phyloP scores from a whole-genome alignment of 768 basidiomycete genomes.

The Phlebiopsis gigantea region DNA sequence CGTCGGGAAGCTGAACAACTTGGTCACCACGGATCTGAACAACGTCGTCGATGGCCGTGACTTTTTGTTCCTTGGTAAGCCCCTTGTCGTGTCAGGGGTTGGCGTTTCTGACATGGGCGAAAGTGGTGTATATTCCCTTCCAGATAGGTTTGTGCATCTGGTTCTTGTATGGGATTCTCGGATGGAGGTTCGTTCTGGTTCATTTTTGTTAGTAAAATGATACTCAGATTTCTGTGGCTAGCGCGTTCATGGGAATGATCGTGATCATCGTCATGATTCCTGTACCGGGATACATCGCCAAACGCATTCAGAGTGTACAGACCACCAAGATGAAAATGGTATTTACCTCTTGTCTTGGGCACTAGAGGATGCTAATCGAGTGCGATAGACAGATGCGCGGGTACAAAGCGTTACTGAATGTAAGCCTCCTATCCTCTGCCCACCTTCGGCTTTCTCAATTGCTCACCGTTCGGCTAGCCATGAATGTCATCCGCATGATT shows the following conservation, averaged over 20 bases:
- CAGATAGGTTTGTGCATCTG: slow-evolving; percentile 30
- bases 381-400: slow-evolving; percentile 40
- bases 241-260: slow-evolving; percentile 35
- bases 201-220: not conserved
- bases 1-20: slow-evolving; percentile 73
- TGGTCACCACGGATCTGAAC: slow-evolving; percentile 59
- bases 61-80: slow-evolving; percentile 16
- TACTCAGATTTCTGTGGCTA: not conserved
- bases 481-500: slow-evolving; percentile 40
- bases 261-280: slow-evolving; percentile 38
- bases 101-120: not conserved
- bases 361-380: too few species aligned
- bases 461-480: too few species aligned
- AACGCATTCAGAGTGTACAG: slow-evolving; percentile 31
- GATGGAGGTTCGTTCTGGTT: slow-evolving; percentile 12
- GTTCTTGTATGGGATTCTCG: slow-evolving; percentile 28
- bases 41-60: slow-evolving; percentile 17
- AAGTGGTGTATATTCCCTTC: slow-evolving; percentile 19
- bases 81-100: not conserved
- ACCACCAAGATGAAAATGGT: slow-evolving; percentile 36
- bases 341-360: not conserved
- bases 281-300: slow-evolving; percentile 36
- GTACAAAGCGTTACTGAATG: slow-evolving; percentile 43
- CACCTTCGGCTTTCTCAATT: not conserved
- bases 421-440: not conserved